phyloP scores from a whole-genome alignment of 345 rosid species.

The Camelina hispida region DNA sequence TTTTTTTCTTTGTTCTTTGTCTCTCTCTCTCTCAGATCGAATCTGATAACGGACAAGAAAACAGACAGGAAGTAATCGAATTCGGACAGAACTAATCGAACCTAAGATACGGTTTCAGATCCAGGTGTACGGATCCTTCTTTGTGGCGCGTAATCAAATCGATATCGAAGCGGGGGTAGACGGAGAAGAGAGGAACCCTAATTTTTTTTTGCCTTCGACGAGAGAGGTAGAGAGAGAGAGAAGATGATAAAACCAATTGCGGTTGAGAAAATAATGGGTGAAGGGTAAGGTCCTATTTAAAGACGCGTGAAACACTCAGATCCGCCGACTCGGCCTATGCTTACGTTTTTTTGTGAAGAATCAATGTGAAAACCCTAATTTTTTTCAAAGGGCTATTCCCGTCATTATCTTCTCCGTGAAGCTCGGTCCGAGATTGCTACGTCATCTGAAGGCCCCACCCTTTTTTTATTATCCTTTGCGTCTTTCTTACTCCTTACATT shows the following conservation, averaged over 20 bases:
- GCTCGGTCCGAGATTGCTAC: constrained; percentile 43
- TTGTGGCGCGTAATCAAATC: constrained; percentile 30
- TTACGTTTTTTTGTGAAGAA: constrained; percentile 8
- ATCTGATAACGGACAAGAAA: not conserved
- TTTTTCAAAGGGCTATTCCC: constrained; percentile 17
- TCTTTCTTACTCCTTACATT: constrained; percentile 1
- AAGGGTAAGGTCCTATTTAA: constrained; percentile 39
- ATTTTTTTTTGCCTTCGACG: not conserved
- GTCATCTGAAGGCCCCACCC: constrained; percentile 24
- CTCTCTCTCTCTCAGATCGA: constrained; percentile 29
- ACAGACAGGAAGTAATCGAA: not conserved
- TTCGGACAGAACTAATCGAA: constrained; percentile 21
- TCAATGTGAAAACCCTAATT: constrained; percentile 38
- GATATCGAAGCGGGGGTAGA: not conserved
- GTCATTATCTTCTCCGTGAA: constrained; percentile 35
- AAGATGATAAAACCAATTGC: not conserved
- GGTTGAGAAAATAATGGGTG: not conserved
- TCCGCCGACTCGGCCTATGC: constrained; percentile 47
- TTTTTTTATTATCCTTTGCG: constrained; percentile 32
- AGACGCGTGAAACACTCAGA: constrained; percentile 48
- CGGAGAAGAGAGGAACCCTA: constrained; percentile 14
- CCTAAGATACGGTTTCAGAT: constrained; percentile 29
- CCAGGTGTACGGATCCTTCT: not conserved
- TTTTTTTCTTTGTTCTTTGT: no score
- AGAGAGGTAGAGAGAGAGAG: not conserved